Evolutionary conservation across 2,329 filamentous ascomycete genomes (phyloP).

Genomic region (Verticillium tricorpus): DNA sequence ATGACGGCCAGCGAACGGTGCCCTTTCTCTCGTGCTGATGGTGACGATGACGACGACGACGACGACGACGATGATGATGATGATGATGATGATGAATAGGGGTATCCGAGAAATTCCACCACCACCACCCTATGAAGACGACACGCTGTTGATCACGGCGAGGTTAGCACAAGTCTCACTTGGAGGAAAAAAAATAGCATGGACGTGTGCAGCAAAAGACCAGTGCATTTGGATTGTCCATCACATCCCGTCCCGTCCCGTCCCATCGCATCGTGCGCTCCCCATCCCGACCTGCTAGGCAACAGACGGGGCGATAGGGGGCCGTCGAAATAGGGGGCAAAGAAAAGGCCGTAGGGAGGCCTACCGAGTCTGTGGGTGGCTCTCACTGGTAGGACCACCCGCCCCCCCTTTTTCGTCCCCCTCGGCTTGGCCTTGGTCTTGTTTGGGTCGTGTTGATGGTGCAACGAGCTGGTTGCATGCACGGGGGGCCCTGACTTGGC

Average conservation of each 20-base stretch:
- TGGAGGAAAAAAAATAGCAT: not conserved
- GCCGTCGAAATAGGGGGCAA: not conserved
- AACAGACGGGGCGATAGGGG: not conserved
- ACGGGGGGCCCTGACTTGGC: conserved; percentile 12
- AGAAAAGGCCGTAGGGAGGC: conserved; percentile 10
- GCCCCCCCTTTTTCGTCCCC: conserved; percentile 4
- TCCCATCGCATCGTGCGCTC: not conserved
- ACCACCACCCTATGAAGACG: not conserved
- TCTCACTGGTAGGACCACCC: not conserved
- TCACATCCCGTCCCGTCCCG: not conserved
- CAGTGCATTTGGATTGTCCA: not conserved
- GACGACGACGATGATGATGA: not conserved
- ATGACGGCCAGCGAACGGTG: conserved; percentile 36
- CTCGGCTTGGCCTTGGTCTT: not conserved
- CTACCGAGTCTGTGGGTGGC: conserved; percentile 10
- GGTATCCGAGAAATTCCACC: not conserved
- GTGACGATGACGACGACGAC: too few species aligned
- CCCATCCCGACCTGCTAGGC: not conserved
- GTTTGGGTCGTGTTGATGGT: conserved; percentile 3
- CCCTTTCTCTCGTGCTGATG: not conserved
- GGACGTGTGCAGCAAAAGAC: not conserved
- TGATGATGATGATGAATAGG: not conserved
- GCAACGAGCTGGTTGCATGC: conserved; percentile 10
- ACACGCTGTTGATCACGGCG: too few species aligned
- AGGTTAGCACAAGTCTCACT: not conserved